Conservation (phyloP, 352 stramenopile species). For the Pythium scleroteichum region DNA sequence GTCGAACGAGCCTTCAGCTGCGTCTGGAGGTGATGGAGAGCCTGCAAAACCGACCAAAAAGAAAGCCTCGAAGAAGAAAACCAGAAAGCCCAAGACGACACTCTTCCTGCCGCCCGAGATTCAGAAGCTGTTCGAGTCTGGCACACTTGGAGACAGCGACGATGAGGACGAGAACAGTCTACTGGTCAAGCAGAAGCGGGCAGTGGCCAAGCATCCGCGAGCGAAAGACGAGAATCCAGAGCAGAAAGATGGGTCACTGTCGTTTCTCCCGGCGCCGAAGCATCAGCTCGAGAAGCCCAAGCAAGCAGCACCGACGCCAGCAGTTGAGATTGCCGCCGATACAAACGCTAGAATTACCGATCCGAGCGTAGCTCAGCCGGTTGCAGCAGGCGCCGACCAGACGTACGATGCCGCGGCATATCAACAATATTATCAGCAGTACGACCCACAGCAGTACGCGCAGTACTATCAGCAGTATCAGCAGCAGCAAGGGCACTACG, state of each 20-base stretch:
- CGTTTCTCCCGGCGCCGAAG: slow-evolving; percentile 70
- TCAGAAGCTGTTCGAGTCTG: slow-evolving; percentile 25
- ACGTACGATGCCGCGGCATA: slow-evolving; percentile 29
- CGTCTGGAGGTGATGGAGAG: background rate
- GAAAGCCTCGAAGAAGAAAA: slow-evolving; percentile 28
- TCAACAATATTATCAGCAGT: slow-evolving; percentile 41
- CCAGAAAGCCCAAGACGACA: slow-evolving; percentile 48
- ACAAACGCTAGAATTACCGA: too few relatives aligned
- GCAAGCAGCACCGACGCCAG: slow-evolving; percentile 7
- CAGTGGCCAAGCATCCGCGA: slow-evolving; percentile 37
- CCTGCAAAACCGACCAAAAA: slow-evolving; percentile 10
- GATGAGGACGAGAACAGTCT: slow-evolving; percentile 43
- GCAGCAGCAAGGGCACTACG: slow-evolving; percentile 34
- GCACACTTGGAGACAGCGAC: slow-evolving; percentile 19
- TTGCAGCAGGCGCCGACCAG: background rate
- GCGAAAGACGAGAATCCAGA: background rate
- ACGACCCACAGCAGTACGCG: slow-evolving; percentile 28
- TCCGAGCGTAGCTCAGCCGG: background rate
- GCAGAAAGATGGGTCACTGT: slow-evolving; percentile 23
- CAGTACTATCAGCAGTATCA: slow-evolving; percentile 52
- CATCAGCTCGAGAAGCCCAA: slow-evolving; percentile 31
- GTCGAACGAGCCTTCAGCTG: slow-evolving; percentile 1
- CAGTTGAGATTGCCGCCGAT: background rate
- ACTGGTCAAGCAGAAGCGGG: slow-evolving; percentile 53
- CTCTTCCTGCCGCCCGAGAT: slow-evolving; percentile 36